Conservation (phyloP, 2,329 filamentous ascomycete genomes). For the Pseudogymnoascus sp. region DNA sequence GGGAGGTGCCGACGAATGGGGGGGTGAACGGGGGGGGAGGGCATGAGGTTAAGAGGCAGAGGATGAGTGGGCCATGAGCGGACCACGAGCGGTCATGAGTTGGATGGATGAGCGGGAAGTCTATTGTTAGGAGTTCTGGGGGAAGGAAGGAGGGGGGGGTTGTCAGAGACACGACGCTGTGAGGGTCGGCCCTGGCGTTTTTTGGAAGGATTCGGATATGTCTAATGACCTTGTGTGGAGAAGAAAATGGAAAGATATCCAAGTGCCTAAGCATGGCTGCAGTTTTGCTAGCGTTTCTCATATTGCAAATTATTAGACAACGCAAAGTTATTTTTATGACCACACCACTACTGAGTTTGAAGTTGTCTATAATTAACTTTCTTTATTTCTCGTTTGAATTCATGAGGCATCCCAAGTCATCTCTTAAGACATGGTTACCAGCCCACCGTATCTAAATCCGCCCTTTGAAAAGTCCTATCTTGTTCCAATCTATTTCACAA, state of each 20-base stretch:
- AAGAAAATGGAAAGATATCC: slow-evolving; percentile 3
- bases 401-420: background rate
- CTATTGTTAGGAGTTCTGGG: background rate
- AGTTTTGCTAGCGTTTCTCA: slow-evolving; percentile 3
- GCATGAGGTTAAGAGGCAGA: slow-evolving; percentile 29
- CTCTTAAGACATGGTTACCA: background rate
- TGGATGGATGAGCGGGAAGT: background rate
- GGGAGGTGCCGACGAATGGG: slow-evolving; percentile 26
- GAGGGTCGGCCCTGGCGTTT: background rate
- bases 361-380: background rate
- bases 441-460: background rate
- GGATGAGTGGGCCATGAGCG: slow-evolving; percentile 19
- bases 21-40: slow-evolving; percentile 13
- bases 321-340: background rate
- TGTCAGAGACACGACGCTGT: background rate
- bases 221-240: background rate
- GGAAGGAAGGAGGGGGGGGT: background rate
- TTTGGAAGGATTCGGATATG: background rate
- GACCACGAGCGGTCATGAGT: no score
- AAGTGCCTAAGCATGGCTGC: background rate
- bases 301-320: slow-evolving; percentile 1
- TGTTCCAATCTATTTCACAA: slow-evolving; percentile 48
- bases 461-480: background rate
- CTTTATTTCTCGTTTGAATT: slow-evolving; percentile 3
- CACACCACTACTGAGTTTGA: background rate